Base-by-base conservation (phyloP, 768 basidiomycete genomes). In the Hygrophorus russula region DNA sequence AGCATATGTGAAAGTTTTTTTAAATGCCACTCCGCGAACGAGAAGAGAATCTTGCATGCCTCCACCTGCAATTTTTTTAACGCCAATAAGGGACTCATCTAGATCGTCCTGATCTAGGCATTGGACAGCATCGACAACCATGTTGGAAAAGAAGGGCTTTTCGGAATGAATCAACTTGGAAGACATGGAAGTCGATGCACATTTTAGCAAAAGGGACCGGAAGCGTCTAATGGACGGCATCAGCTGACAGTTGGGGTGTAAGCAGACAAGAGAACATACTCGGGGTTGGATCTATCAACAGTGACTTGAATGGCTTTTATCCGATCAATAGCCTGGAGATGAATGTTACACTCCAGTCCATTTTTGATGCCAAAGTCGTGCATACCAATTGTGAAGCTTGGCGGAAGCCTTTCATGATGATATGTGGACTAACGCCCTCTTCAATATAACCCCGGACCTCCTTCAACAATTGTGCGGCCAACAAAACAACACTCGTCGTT, bases 121-220 rank as follows among this genome's bases (percentile, higher is more conserved):
- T 50, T 82, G 77, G 39, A 99, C 91, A 30, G 96, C 93, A 56
- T 98, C 91, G 37, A 99, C 96, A 39, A 96, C 96, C 93, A 99
- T 98, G 50, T 85, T 80, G 9, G 93, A 88, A 70, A 99, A 99
- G 69, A 98, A 98, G 1, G 94, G 96, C 57, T 96, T 98, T 66
- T 97, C 90, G 11, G 90, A 91, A 60, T 97, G 94, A 54, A 99
- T 97, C 48, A 98, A 78, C 64, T 98, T 99, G 48, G 94, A 98
- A 12, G 96, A 98, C 94, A 98, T 97, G n/a, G 96, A 94, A 2
- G 96, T 99, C 19, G 92, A 83, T 19, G 96, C 96, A 63, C 92
- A 96, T 69, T 96, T 93, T 53, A 96, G 73, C 28, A 98, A 76
- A 17, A 98, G 80, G 49, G 92, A 88, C 38, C 82, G 91, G 76